A percentile compares a stretch with the other conserved stretches of the same genome.
These are phyloP conservation scores for Fusarium hostae DNA, from an alignment of 2,329 filamentous ascomycete genomes.

Conservation along the genomic window DNA sequence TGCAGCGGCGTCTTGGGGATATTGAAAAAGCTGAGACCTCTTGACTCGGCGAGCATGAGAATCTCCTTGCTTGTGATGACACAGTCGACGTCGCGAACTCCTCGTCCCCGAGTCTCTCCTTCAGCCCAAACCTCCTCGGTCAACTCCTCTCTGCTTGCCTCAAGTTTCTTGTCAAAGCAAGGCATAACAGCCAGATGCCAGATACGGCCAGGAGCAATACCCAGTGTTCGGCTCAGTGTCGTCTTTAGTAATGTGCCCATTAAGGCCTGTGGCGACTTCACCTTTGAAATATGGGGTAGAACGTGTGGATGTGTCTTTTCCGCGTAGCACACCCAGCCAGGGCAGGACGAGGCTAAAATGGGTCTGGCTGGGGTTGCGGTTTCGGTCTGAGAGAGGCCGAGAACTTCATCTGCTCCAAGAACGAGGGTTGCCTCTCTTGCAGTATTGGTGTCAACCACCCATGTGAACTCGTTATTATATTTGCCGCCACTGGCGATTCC, in stretches of 20 bases:
- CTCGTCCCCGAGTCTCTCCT: conserved; percentile 59
- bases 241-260: conserved; percentile 92
- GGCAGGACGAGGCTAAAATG: conserved; percentile 88
- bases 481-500: conserved; percentile 77
- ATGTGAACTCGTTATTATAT: conserved; percentile 81
- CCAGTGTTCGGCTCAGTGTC: conserved; percentile 76
- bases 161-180: conserved; percentile 98
- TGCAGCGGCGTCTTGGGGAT: conserved; percentile 70
- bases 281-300: conserved; percentile 85
- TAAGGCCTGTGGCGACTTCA: conserved; percentile 95
- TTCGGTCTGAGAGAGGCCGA: conserved; percentile 48
- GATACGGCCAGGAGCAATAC: conserved; percentile 80
- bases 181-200: conserved; percentile 98
- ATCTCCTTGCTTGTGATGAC: conserved; percentile 97
- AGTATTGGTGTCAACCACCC: conserved; percentile 90
- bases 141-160: conserved; percentile 92
- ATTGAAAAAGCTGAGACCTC: conserved; percentile 79
- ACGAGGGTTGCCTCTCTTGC: conserved; percentile 86
- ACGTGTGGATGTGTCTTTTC: conserved; percentile 98
- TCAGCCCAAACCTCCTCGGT: conserved; percentile 80
- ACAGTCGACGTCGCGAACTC: conserved; percentile 91
- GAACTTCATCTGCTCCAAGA: conserved; percentile 78
- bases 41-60: conserved; percentile 85
- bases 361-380: conserved; percentile 57
- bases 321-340: conserved; percentile 98